Evolutionary conservation across 306 rosid species (phyloP).

Genomic region (Cicer bijugum): DNA sequence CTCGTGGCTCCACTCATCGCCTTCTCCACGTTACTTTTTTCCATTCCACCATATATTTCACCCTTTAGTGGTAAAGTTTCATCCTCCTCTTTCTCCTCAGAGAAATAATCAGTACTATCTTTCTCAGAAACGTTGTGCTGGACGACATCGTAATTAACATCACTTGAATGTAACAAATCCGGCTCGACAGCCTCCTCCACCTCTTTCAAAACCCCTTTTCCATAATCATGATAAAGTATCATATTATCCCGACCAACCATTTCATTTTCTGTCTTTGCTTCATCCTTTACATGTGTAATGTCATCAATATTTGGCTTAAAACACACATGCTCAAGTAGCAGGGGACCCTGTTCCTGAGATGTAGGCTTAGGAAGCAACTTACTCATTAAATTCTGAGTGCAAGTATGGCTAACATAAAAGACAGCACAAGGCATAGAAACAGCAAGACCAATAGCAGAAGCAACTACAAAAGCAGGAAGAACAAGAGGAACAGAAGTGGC

Average conservation of each 20-base stretch:
- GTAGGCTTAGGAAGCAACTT: slow-evolving; percentile 61
- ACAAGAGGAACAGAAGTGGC: slow-evolving; percentile 67
- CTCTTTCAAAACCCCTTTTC: background rate
- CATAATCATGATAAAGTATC: background rate
- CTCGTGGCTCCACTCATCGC: slow-evolving; percentile 22
- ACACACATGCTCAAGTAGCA: background rate
- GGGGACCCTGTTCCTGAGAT: background rate
- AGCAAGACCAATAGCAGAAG: slow-evolving; percentile 75
- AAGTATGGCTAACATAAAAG: slow-evolving; percentile 64
- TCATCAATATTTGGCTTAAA: slow-evolving; percentile 36
- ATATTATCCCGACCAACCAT: slow-evolving; percentile 20
- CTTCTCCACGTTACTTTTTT: slow-evolving; percentile 35
- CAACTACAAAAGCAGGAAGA: slow-evolving; percentile 69
- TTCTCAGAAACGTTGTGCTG: slow-evolving; percentile 27
- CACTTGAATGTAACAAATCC: background rate
- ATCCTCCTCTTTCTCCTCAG: slow-evolving; percentile 21
- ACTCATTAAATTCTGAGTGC: slow-evolving; percentile 63
- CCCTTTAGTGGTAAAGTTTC: background rate
- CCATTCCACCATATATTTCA: slow-evolving; percentile 32
- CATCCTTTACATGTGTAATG: slow-evolving; percentile 5
- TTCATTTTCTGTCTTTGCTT: slow-evolving; percentile 36
- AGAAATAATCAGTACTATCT: slow-evolving; percentile 10
- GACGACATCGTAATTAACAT: background rate
- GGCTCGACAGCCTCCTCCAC: background rate
- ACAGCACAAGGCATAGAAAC: slow-evolving; percentile 67